These are phyloP conservation scores for Amanita subjunquillea DNA, from an alignment of 768 basidiomycete genomes.

Conservation along the genomic window DNA sequence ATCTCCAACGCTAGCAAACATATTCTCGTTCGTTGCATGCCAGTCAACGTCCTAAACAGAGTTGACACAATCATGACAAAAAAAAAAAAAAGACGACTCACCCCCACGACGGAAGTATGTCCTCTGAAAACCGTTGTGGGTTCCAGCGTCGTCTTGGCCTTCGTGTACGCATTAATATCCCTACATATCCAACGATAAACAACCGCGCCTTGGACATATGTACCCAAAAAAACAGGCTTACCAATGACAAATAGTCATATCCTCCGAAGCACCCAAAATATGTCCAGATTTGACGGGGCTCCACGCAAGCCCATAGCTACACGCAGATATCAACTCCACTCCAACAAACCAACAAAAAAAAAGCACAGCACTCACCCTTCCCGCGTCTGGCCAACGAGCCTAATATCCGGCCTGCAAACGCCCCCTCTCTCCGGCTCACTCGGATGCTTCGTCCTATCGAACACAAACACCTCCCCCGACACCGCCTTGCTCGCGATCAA, in stretches of 20 bases:
- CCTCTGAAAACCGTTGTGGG: constrained; percentile 79
- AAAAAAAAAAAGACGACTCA: constrained; percentile 26
- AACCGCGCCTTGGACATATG: not conserved
- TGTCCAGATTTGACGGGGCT: constrained; percentile 76
- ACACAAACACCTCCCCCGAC: constrained; percentile 85
- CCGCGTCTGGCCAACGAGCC: constrained; percentile 78
- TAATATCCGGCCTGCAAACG: constrained; percentile 83
- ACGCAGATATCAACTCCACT: constrained; percentile 5
- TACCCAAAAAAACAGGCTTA: constrained; percentile 20
- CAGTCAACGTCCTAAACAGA: constrained; percentile 86
- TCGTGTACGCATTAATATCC: constrained; percentile 88
- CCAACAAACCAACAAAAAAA: not conserved
- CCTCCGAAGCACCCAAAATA: constrained; percentile 87
- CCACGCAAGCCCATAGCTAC: constrained; percentile 90
- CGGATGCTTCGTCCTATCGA: constrained; percentile 95
- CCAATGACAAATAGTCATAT: constrained; percentile 95
- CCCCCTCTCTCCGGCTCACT: constrained; percentile 81
- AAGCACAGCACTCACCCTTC: constrained; percentile 63
- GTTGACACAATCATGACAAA: constrained; percentile 3
- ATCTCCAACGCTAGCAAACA: constrained; percentile 93
- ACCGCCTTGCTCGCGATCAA: constrained; percentile 93
- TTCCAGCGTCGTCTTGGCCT: constrained; percentile 69
- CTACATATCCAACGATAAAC: constrained; percentile 27
- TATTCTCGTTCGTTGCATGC: constrained; percentile 72
- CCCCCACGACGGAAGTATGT: constrained; percentile 87